Conservation (phyloP, 495 filamentous ascomycete genomes). For the Xylaria venustula region DNA sequence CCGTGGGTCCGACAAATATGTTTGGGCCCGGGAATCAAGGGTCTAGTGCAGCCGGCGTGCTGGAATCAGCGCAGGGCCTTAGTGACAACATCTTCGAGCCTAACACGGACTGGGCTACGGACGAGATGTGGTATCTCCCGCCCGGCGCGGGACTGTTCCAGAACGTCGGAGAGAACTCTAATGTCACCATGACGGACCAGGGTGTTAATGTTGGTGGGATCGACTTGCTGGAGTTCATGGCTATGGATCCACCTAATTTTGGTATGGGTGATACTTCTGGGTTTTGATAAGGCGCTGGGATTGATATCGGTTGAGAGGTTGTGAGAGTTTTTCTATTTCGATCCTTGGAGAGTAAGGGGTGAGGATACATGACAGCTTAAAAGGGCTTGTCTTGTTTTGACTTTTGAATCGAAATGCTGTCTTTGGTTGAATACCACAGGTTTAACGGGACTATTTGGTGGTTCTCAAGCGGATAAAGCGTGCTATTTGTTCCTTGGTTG, state of each 20-base stretch:
- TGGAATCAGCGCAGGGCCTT: constrained; percentile 21
- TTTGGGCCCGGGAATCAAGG: constrained; percentile 46
- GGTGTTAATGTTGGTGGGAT: constrained; percentile 57
- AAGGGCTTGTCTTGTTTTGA: no score
- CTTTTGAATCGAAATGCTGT: no score
- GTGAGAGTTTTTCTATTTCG: no score
- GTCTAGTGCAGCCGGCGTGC: constrained; percentile 31
- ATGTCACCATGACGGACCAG: constrained; percentile 57
- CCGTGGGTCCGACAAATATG: constrained; percentile 42
- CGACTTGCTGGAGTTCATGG: constrained; percentile 58
- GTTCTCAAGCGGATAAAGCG: no score
- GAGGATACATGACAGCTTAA: no score
- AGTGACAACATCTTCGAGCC: constrained; percentile 35
- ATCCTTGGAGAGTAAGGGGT: no score
- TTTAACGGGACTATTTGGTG: no score
- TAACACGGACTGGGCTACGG: constrained; percentile 41
- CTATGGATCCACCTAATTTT: constrained; percentile 48
- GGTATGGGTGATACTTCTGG: not conserved
- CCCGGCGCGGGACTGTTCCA: constrained; percentile 55
- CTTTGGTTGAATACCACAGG: no score
- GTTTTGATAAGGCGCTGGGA: no score
- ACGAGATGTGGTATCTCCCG: constrained; percentile 57
- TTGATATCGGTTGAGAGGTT: no score
- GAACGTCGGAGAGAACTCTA: constrained; percentile 47
- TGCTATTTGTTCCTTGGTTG: no score